These are phyloP conservation scores for Stentor coeruleus DNA, from an alignment of 73 alveolate genomes.

Conservation along the genomic window DNA sequence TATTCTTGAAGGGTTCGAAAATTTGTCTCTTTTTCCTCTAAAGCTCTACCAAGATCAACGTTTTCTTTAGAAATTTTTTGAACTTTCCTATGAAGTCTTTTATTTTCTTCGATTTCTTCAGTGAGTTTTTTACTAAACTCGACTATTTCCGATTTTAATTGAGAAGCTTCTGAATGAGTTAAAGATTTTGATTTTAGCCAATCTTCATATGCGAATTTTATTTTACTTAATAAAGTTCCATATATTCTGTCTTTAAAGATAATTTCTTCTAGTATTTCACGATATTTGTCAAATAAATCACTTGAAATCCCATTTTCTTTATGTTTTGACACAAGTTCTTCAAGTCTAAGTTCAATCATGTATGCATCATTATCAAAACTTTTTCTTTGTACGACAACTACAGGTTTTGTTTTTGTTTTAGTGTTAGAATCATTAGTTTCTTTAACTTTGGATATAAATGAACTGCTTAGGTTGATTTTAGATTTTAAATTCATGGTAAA, in stretches of 20 bases:
- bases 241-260: neutral
- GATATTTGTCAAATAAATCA: neutral
- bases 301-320: neutral
- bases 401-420: neutral
- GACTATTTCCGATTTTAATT: neutral
- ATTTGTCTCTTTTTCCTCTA: neutral
- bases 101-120: neutral
- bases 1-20: neutral
- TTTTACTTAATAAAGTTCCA: neutral
- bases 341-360: neutral
- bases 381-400: neutral
- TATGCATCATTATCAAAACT: neutral
- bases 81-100: neutral
- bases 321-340: neutral
- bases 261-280: neutral
- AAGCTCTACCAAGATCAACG: neutral
- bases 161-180: neutral
- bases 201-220: neutral
- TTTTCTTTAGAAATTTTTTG: slow-evolving; percentile 8
- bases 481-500: no score
- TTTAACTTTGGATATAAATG: neutral
- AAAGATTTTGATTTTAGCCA: neutral
- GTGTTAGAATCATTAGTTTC: no score
- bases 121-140: neutral
- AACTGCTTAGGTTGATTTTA: neutral